These are phyloP conservation scores for Colletotrichum ledebouriae DNA, from an alignment of 2,329 filamentous ascomycete genomes.

Conservation along the genomic window DNA sequence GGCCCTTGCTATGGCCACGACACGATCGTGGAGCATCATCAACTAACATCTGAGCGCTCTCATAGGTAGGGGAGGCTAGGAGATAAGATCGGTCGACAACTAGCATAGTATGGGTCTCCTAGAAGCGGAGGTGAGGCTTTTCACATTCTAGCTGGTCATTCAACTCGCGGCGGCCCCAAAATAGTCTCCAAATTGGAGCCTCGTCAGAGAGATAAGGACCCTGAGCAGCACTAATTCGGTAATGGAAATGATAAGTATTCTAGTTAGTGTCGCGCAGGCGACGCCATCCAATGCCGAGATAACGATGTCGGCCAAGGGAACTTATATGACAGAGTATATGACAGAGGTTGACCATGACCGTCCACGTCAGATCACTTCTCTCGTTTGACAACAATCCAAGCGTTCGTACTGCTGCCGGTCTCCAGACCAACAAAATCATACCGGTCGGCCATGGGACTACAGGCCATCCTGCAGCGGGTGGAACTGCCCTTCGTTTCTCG, in stretches of 20 bases:
- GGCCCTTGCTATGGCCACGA: background rate
- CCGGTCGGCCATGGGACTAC: slow-evolving; percentile 44
- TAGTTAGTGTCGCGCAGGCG: slow-evolving; percentile 10
- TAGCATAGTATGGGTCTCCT: background rate
- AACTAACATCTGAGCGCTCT: background rate
- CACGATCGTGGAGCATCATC: slow-evolving; percentile 1
- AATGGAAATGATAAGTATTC: slow-evolving; percentile 26
- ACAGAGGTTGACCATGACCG: too few relatives aligned
- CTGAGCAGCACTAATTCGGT: background rate
- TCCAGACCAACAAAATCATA: background rate
- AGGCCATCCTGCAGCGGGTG: slow-evolving; percentile 45
- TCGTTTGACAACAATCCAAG: background rate
- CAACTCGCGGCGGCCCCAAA: background rate
- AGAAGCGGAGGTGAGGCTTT: background rate
- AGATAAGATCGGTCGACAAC: slow-evolving; percentile 11
- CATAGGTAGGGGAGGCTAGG: background rate
- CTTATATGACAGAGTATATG: slow-evolving; percentile 14
- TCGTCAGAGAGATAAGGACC: slow-evolving; percentile 10
- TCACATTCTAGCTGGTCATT: background rate
- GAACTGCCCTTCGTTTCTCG: slow-evolving; percentile 50
- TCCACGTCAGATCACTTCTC: background rate
- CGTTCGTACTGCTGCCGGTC: background rate
- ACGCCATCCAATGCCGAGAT: slow-evolving; percentile 15
- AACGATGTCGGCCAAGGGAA: slow-evolving; percentile 12
- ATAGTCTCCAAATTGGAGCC: background rate